Conservation (phyloP, 2,329 filamentous ascomycete genomes). For the Fusarium siculi region DNA sequence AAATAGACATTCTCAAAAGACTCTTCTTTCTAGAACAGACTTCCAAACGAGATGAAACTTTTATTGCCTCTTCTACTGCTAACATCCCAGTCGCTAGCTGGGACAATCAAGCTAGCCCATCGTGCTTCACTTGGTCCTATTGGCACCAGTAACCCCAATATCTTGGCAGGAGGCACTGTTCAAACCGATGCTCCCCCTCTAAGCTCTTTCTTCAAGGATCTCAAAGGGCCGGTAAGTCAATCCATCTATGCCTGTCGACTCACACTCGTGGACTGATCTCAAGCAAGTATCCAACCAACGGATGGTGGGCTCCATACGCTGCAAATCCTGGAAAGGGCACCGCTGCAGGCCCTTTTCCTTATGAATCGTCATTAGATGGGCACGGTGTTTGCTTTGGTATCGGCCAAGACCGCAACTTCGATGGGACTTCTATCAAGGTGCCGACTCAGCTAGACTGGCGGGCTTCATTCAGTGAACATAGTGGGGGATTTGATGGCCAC, state of each 20-base stretch:
- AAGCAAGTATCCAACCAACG: background rate
- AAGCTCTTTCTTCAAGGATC: background rate
- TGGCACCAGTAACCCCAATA: background rate
- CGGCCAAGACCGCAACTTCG: background rate
- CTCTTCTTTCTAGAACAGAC: background rate
- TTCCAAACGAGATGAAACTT: background rate
- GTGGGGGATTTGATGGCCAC: background rate
- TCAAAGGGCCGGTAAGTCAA: background rate
- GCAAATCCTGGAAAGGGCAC: background rate
- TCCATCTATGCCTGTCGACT: too few relatives aligned
- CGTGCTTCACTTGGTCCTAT: background rate
- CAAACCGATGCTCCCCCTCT: background rate
- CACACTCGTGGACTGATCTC: too few relatives aligned
- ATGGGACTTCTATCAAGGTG: background rate
- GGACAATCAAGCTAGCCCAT: background rate
- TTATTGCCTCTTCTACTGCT: background rate
- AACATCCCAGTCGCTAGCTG: background rate
- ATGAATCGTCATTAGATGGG: background rate
- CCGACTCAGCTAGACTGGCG: background rate
- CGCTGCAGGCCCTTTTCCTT: background rate
- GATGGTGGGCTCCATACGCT: background rate
- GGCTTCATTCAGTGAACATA: background rate
- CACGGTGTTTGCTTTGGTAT: background rate
- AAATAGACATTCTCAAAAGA: fast-evolving
- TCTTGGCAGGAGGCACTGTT: background rate